Evolutionary conservation across 768 basidiomycete species (phyloP).

Genomic region (Suillus lakei): DNA sequence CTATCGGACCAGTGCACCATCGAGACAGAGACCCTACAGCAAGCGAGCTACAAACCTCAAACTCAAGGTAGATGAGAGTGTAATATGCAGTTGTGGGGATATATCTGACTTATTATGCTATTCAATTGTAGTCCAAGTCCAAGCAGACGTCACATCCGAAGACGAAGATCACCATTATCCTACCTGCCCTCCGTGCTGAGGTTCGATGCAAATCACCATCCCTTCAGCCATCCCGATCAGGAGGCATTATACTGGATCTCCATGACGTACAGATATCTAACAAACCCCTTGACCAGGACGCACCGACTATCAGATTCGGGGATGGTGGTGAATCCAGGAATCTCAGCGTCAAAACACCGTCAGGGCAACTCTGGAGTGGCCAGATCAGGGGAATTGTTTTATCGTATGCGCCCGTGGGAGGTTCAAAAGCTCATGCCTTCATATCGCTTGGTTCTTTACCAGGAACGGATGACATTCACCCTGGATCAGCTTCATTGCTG

Average conservation of each 20-base stretch:
- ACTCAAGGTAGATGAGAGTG: conserved; percentile 21
- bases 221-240: conserved; percentile 57
- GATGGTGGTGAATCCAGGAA: conserved; percentile 17
- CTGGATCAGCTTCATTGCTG: conserved; percentile 22
- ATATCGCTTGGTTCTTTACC: conserved; percentile 56
- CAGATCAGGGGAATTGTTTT: conserved; percentile 51
- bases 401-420: conserved; percentile 49
- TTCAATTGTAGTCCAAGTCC: conserved; percentile 1
- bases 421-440: conserved; percentile 47
- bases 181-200: conserved; percentile 57
- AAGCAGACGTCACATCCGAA: not conserved
- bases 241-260: conserved; percentile 68
- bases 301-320: conserved; percentile 33
- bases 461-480: conserved; percentile 14
- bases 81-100: not conserved
- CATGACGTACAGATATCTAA: conserved; percentile 52
- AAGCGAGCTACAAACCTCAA: conserved; percentile 10
- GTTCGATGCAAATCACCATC: conserved; percentile 68
- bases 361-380: conserved; percentile 38
- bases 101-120: conserved; percentile 5
- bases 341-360: conserved; percentile 9
- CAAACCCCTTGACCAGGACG: conserved; percentile 22
- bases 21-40: conserved; percentile 13
- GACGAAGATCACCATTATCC: conserved; percentile 6
- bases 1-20: conserved; percentile 35